Evolutionary conservation across 139 green algal genomes (phyloP), one percentile per base, ranked within the genome.

Genomic region (Volvox africanus): DNA sequence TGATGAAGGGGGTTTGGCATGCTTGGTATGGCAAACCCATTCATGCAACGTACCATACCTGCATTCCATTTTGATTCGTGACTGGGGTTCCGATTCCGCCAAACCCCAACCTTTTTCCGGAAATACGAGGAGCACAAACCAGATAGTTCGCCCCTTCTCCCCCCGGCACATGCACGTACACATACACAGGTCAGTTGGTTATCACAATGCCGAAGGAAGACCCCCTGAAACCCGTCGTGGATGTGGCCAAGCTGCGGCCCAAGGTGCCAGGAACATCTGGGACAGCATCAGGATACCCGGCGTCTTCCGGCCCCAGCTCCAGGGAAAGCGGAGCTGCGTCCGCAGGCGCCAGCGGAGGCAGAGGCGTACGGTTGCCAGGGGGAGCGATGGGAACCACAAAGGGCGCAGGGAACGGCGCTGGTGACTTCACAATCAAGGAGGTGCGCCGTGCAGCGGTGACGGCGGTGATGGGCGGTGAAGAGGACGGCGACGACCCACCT

Each of bases 121-220:
- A 55, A 5, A 14, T 55, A 5, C 44, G 44, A 9, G 44, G 44
- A 14, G 44, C 44, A n/a, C n/a, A 55, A 55, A 55, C 44, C 44
- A 55, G 44, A 55, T 55, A 55, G 5, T 9, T 55, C 44, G 5
- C 9, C 5, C 44, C 44, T 9, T 55, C 44, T 55, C 44, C 9
- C 5, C 44, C 44, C 44, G 44, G 9, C 44, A 55, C 44, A 9
- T n/a, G 19, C 62, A 69, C 62, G 62, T 19, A 69, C 62, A 69
- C 62, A 19, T 19, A 69, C 37, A 35, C 94, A 32, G 97, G 97
- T 28, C 67, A 93, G 28, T 93, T 99, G 71, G 81, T 98, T 61
- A 19, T 98, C 44, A 97, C 93, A 11, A 97, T 98, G 96, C 97
- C 97, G 20, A 97, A 97, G 89, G 93, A 96, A 75, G 78, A 92